Evolutionary conservation across 441 rosid species (phyloP), one percentile per base, ranked within the genome.

Genomic region (Breynia disticha): DNA sequence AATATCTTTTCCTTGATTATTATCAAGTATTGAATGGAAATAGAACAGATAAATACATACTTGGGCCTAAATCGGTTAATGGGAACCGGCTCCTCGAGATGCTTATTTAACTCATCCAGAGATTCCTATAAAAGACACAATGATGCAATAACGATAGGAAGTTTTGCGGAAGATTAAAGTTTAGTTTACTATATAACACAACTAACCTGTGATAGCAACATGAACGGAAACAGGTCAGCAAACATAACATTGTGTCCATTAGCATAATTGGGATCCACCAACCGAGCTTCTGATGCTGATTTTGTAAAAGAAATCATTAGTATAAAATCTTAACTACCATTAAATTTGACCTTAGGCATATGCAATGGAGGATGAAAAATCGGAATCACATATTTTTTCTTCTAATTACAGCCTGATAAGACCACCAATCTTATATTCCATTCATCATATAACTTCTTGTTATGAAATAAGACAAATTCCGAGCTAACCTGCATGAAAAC

Each of bases 11-110:
- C 8, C 8, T 2, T 28, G 35, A 9, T 5, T 3, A 28, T 28
- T 28, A 4, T 2, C 35, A 28, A 28, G 8, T 4, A 28, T 28
- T 2, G 35, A 1, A 4, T 28, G 44, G 13, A 1, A 11, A 41
- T 41, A 41, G 44, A 11, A 11, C 3, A 58, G 56, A 57, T 45
- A 11, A 63, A 52, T 32, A 48, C 50, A 52, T 84, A 90, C 96
- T 90, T 90, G 68, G 96, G 90, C 69, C 96, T 75, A 55, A 90
- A 90, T 41, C 97, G 90, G 64, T 81, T 87, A 60, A 90, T 50
- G 24, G 93, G 85, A 54, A 90, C 70, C 21, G 96, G 90, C 69
- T 78, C 87, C 70, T 70, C 68, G 52, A 85, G 81, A 68, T 77
- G 72, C 64, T 65, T 66, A 71, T 90, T 90, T 32, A 90, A 75